Evolutionary conservation across 116 monocot species (phyloP), one percentile per base, ranked within the genome.

Genomic region (Papilionanthe hybrid): DNA sequence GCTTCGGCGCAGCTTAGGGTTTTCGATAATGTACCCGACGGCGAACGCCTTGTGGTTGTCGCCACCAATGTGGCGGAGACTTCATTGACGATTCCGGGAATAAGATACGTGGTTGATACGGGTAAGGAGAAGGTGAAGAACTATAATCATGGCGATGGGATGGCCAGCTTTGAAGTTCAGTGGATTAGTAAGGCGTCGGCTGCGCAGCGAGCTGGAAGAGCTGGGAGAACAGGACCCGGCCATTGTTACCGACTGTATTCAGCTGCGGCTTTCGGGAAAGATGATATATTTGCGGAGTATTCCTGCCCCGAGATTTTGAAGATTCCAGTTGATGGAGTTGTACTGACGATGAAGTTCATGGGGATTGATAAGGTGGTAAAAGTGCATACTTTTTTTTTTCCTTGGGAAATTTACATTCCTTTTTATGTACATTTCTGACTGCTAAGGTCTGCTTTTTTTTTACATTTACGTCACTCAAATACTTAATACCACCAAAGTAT

Each of bases 171-270:
- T 83, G 93, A 95, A 81, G 81, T 95, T 25, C 87, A 84, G 78
- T 99, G 95, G 99, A 99, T 95, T 84, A 99, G 99, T 83, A 95
- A 93, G 79, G 99, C 99, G 30, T 99, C 99, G 43, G 99, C 99
- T 75, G 86, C 90, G 68, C 93, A 99, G 78, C 87, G 95, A 81
- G 84, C 93, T 41, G 95, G 99, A 79, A 88, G 99, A 90, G 95
- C 99, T 77, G 99, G 99, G 53, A 87, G 99, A 82, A 91, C 89
- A 32, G 93, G 93, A 32, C 95, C 93, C 72, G 93, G 99, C n/a
- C 93, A 99, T 76, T 99, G 95, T 84, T 99, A 95, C 74, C 86
- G 93, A 0, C 87, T 99, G 8, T 99, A 99, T 79, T 95, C 98
- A 6, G 78, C 95, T 81, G 98, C 91, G 77, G 95, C 89, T 55